Evolutionary conservation across 768 basidiomycete species (phyloP), one percentile per base, ranked within the genome.

Genomic region (Pluteus cervinus): DNA sequence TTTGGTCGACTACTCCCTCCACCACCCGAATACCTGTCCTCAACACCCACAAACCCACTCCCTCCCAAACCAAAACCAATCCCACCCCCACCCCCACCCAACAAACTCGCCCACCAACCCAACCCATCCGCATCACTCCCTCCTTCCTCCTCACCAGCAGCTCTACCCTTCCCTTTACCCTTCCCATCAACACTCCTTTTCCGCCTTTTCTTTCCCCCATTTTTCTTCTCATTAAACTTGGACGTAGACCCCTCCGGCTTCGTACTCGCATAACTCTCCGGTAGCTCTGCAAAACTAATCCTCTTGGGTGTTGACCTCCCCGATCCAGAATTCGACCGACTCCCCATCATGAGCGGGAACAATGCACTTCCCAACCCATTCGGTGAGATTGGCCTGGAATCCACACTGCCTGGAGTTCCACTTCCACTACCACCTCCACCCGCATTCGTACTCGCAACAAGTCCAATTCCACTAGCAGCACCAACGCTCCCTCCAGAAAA

Each of bases 221-320:
- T 55, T 63, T 60, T 58, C 45, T 61, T 61, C 38, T 56, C 49
- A 46, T 60, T 61, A 33, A 65, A 53, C 44, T 59, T 61, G 34
- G 53, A 48, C 38, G 63, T 58, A 33, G 36, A 47, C 24, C 43
- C 55, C 11, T 50, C 57, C 36, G 49, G 54, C 41, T 49, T 54
- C 39, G 59, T 57, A 7, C 58, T 53, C 36, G 45, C 42, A 24
- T 77, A 73, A n/a, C n/a, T n/a, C 57, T 86, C 84, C 0, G 84
- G 83, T 33, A 82, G 63, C 59, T 79, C 70, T 24, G 83, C 83
- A 46, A 88, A 88, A 43, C 79, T 83, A 29, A 88, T 86, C n/a
- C 78, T 69, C 47, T 83, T 86, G 7, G 84, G 82, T 9, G 84
- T 62, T 53, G 75, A 58, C 40, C 60, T 41, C 36, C 72, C 66